Evolutionary conservation across 768 basidiomycete genomes (phyloP).

Genomic region (Pisolithus microcarpus): DNA sequence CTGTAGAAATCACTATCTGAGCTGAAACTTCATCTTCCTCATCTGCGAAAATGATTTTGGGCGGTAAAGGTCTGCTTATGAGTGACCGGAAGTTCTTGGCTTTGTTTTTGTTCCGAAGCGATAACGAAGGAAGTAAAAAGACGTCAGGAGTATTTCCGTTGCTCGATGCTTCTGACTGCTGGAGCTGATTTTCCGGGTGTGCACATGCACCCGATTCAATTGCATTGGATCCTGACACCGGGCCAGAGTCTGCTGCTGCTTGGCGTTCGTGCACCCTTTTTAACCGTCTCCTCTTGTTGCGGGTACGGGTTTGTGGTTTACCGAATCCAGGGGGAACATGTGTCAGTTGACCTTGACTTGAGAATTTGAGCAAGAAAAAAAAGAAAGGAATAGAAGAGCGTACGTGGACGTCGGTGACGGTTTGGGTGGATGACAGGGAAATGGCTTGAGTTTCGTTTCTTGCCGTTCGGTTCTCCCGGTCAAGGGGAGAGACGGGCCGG

Average conservation of each 20-base stretch:
- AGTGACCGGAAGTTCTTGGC: conserved; percentile 57
- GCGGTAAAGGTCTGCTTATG: conserved; percentile 34
- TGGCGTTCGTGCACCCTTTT: conserved; percentile 33
- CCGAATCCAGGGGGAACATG: conserved; percentile 54
- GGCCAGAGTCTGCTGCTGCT: conserved; percentile 12
- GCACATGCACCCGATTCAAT: conserved; percentile 8
- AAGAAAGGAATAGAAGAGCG: background rate
- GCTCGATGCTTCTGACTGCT: background rate
- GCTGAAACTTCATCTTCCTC: conserved; percentile 4
- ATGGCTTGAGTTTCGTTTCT: background rate
- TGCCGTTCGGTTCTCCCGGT: background rate
- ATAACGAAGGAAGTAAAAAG: conserved; percentile 33
- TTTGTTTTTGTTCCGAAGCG: conserved; percentile 69
- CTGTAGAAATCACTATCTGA: background rate
- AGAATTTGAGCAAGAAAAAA: background rate
- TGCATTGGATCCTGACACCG: conserved; percentile 36
- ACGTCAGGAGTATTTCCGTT: conserved; percentile 2
- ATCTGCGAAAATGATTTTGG: conserved; percentile 49
- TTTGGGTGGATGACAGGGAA: background rate
- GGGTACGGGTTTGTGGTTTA: conserved; percentile 47
- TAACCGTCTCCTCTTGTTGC: conserved; percentile 51
- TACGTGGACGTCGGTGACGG: background rate
- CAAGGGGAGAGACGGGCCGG: conserved; percentile 10
- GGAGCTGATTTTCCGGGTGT: too few species aligned
- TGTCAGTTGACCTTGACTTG: background rate